phyloP scores from a whole-genome alignment of 2,329 filamentous ascomycete species.

The Neospermospora avenae region DNA sequence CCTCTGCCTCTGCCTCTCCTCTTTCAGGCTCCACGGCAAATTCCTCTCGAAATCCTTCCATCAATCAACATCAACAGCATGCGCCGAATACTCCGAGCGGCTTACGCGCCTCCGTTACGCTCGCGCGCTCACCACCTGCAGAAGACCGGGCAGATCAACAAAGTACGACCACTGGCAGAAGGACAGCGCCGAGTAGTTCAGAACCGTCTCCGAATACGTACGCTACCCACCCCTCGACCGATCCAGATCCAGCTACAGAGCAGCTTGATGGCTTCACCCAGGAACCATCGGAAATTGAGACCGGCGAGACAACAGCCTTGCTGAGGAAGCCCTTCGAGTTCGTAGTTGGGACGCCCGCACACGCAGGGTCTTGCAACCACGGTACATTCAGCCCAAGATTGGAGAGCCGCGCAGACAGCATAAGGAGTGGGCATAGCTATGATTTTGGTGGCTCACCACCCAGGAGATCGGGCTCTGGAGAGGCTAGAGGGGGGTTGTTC shows the following conservation, averaged over 20 bases:
- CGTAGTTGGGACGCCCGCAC: constrained; percentile 19
- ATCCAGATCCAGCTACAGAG: constrained; percentile 20
- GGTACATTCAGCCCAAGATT: constrained; percentile 74
- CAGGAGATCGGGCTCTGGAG: constrained; percentile 10
- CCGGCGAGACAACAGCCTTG: constrained; percentile 51
- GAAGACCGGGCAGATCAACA: constrained; percentile 15
- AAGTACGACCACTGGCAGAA: background rate
- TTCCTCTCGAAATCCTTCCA: constrained; percentile 16
- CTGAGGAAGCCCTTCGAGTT: constrained; percentile 41
- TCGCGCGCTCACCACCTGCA: constrained; percentile 27
- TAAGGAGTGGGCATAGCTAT: constrained; percentile 25
- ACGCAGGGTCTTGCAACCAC: constrained; percentile 56
- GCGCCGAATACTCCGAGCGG: constrained; percentile 30
- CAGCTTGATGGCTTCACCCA: constrained; percentile 11
- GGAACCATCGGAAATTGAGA: constrained; percentile 9
- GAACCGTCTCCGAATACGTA: constrained; percentile 24
- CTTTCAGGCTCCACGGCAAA: background rate
- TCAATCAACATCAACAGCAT: constrained; percentile 19
- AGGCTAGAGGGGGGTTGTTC: constrained; percentile 23
- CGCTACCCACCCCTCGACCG: constrained; percentile 18
- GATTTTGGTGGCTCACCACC: constrained; percentile 25
- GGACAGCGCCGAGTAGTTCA: constrained; percentile 20
- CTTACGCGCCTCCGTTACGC: constrained; percentile 31
- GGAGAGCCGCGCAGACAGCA: constrained; percentile 33
- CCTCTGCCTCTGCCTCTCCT: no score